Percentiles rank a stretch among this genome's conserved stretches.
These are phyloP conservation scores for Rhodamnia argentea DNA, from an alignment of 345 rosid genomes.

Conservation along the genomic window DNA sequence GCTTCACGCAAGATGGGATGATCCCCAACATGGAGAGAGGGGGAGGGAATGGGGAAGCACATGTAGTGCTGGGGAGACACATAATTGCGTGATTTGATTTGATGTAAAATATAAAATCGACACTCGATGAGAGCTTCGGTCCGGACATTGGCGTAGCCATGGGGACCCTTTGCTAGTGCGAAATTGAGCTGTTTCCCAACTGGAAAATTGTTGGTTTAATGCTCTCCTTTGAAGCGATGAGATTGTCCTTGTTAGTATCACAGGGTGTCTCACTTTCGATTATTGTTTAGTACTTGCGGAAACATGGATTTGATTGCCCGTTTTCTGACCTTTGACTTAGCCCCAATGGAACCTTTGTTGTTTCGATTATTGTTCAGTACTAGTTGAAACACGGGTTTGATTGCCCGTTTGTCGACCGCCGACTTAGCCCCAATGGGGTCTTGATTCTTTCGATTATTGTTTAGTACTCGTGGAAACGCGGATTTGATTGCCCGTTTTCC, in stretches of 20 bases:
- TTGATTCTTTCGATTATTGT: neutral
- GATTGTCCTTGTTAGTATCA: neutral
- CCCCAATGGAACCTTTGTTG: neutral
- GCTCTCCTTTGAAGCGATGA: neutral
- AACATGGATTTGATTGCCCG: neutral
- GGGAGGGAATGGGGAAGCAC: slow-evolving; percentile 2
- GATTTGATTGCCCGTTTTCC: neutral
- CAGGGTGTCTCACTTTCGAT: neutral
- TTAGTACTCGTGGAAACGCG: neutral
- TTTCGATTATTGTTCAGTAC: neutral
- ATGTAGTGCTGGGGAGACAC: slow-evolving; percentile 41
- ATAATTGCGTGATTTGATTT: neutral
- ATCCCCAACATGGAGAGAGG: neutral
- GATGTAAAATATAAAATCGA: neutral
- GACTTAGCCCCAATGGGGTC: neutral
- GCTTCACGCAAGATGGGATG: neutral
- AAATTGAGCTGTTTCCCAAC: slow-evolving; percentile 45
- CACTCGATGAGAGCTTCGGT: neutral
- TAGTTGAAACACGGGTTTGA: neutral
- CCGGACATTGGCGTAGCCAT: neutral
- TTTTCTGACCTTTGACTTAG: neutral
- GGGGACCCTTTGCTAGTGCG: slow-evolving; percentile 27
- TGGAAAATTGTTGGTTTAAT: slow-evolving; percentile 3
- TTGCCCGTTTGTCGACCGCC: neutral
- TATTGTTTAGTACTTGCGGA: neutral